Conservation (phyloP, 305 asterid genomes). For the Lippia alba region DNA sequence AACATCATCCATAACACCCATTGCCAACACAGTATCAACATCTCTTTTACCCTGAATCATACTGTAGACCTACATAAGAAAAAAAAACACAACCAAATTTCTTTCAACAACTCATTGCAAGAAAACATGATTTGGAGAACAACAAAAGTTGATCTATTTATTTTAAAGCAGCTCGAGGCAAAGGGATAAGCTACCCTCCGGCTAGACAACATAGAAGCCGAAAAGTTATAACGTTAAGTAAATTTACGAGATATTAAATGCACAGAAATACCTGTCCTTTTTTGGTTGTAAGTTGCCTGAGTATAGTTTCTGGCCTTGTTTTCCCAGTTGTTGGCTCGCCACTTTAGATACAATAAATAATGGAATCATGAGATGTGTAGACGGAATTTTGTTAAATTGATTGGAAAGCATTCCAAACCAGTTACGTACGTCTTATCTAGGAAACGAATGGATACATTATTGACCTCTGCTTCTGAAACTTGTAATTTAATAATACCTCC, state of each 20-base stretch:
- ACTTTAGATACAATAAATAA: constrained; percentile 46
- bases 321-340: constrained; percentile 92
- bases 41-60: constrained; percentile 98
- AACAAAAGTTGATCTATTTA: constrained; percentile 1
- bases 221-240: constrained; percentile 3
- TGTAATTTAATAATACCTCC: constrained; percentile 90
- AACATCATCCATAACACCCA: constrained; percentile 97
- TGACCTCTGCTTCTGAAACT: constrained; percentile 97
- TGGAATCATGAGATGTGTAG: constrained; percentile 27
- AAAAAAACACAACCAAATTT: constrained; percentile 23
- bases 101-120: constrained; percentile 10
- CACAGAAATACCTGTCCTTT: constrained; percentile 80
- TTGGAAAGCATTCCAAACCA: constrained; percentile 26
- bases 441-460: constrained; percentile 78
- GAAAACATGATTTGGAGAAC: constrained; percentile 8
- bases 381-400: constrained; percentile 10
- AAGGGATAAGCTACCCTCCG: constrained; percentile 11
- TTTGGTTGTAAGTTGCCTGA: constrained; percentile 93
- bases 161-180: constrained; percentile 10
- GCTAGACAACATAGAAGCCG: constrained; percentile 6
- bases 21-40: constrained; percentile 84
- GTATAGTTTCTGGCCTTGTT: constrained; percentile 91
- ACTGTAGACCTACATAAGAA: constrained; percentile 73
- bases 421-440: constrained; percentile 87
- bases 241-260: constrained; percentile 21